Base-by-base conservation (phyloP, 805 yeast species). In the Cyberlindnera xishuangbannaensis region DNA sequence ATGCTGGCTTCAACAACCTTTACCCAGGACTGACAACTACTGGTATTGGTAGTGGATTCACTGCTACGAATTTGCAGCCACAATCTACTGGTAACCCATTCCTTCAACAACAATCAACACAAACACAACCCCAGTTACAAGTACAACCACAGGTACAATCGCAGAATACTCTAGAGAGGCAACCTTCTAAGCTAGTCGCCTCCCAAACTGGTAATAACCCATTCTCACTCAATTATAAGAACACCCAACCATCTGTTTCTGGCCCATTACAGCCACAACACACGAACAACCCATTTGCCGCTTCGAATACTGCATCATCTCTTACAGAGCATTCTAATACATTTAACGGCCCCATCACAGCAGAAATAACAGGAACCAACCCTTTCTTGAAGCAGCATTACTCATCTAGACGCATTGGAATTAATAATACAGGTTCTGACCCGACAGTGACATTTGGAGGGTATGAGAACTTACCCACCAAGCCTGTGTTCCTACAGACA, bases 381-480 rank as follows among this genome's bases (percentile, higher is more conserved):
- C 80, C 79, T 19, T 40, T 44, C 35, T 36, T 39, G 28, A 41
- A 31, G 36, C 45, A 36, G 40, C 15, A 25, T 8, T 51, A 32
- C 44, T 41, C 35, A 49, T 54, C 42, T 40, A 57, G 31, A 36
- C 70, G 44, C 58, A 64, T 46, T 21, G 36, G 42, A 4, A 18
- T 38, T 9, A 27, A 29, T 28, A 33, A 29, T 8, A 18, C 39
- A 18, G 32, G 60, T 66, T n/a, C n/a, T n/a, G n/a, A n/a, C n/a
- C n/a, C n/a, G n/a, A 12, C 81, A 74, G 48, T 69, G 2, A 79
- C 86, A 2, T 82, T 85, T 21, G 90, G 88, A 4, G 90, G 88
- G 0, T 65, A 78, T 39, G 88, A 82, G 50, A 61, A 62, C 31
- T 54, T 80, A 27, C 79, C 79, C 8, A 80, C 87, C 1, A 59